phyloP scores from a whole-genome alignment of 371 early-diverging fungal species.

The Massospora cicadina region DNA sequence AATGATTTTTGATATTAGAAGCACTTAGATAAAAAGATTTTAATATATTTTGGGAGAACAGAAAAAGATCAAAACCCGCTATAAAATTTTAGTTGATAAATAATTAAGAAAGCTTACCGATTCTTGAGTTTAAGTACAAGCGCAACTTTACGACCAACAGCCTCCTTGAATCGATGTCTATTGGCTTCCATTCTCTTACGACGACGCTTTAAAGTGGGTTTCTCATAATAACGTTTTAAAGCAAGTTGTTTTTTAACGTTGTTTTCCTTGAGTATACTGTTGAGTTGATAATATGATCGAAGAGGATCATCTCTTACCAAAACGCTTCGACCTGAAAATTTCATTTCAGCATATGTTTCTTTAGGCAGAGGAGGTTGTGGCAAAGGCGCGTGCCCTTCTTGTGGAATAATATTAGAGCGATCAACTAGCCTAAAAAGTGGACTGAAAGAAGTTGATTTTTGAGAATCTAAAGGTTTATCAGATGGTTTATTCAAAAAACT shows the following conservation, averaged over 20 bases:
- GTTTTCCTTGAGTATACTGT: conserved; percentile 23
- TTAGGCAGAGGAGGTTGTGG: not conserved
- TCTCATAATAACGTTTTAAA: conserved; percentile 29
- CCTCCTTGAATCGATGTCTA: conserved; percentile 27
- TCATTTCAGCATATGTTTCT: not conserved
- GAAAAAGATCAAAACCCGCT: conserved; percentile 5
- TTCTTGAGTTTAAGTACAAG: conserved; percentile 39
- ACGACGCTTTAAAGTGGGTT: conserved; percentile 31
- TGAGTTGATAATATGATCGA: conserved; percentile 23
- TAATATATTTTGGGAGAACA: no score
- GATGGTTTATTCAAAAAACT: no score
- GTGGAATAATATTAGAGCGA: not conserved
- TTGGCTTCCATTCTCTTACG: conserved; percentile 26
- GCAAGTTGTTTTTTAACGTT: conserved; percentile 25
- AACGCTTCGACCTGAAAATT: conserved; percentile 23
- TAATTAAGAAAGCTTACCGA: conserved; percentile 20
- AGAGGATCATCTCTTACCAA: conserved; percentile 22
- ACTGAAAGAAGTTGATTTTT: no score
- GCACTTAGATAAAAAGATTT: no score
- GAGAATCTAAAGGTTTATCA: no score
- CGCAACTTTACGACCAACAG: conserved; percentile 32
- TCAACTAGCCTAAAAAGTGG: no score
- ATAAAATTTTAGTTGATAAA: conserved; percentile 2
- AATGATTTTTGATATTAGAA: no score
- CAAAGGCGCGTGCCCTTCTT: not conserved